Evolutionary conservation across 441 rosid genomes (phyloP).

Genomic region (Breynia disticha): DNA sequence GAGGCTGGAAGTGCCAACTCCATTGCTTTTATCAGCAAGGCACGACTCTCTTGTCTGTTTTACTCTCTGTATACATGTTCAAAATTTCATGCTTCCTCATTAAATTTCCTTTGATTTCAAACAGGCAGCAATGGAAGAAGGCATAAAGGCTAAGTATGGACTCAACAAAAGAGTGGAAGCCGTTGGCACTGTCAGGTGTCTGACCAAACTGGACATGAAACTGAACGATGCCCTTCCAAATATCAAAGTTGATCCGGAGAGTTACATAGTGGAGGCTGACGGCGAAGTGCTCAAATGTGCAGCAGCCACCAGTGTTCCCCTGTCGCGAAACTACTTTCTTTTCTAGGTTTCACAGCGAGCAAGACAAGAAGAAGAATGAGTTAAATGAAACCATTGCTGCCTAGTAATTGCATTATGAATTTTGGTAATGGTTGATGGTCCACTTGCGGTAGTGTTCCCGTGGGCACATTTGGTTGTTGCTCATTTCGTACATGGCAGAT

Average conservation of each 20-base stretch:
- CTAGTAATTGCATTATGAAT: too few species aligned
- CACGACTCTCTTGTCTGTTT: constrained; percentile 16
- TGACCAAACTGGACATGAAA: constrained; percentile 83
- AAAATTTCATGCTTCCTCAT: neutral
- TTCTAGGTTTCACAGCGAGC: constrained; percentile 27
- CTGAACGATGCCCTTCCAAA: constrained; percentile 68
- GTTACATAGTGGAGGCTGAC: constrained; percentile 58
- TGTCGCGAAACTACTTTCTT: constrained; percentile 78
- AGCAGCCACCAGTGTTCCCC: constrained; percentile 67
- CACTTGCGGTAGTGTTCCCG: too few species aligned
- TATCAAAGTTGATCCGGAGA: constrained; percentile 83
- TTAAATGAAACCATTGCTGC: too few species aligned
- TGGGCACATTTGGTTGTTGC: too few species aligned
- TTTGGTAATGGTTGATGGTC: too few species aligned
- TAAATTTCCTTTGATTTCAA: constrained; percentile 5
- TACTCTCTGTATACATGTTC: neutral
- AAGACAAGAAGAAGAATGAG: too few species aligned
- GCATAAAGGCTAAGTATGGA: constrained; percentile 49
- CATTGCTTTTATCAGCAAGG: constrained; percentile 93
- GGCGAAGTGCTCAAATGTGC: constrained; percentile 48
- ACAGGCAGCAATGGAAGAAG: constrained; percentile 51
- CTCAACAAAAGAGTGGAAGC: constrained; percentile 69
- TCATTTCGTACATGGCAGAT: too few species aligned
- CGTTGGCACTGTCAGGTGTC: constrained; percentile 50
- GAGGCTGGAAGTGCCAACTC: constrained; percentile 72